Base-by-base conservation (phyloP, 306 rosid genomes). In the Sechiopsis laciniata region DNA sequence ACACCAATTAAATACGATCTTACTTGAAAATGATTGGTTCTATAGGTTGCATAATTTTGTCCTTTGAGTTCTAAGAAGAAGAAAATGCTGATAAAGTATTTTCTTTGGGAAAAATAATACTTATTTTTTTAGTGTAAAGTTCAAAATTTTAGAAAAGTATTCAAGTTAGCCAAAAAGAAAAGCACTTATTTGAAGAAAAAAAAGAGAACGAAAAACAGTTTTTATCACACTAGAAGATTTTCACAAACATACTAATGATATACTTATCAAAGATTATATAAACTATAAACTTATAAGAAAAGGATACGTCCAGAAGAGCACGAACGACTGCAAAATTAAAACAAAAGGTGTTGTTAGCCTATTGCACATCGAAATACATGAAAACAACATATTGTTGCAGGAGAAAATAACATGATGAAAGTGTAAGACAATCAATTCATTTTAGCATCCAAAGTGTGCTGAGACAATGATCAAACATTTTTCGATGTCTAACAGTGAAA, bases 241-340 rank as follows among this genome's bases (percentile, higher is more conserved):
- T 48, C 7, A 16, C 55, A 24, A 63, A 60, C 4, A 70, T 17
- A 15, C 46, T 10, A 57, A 26, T 24, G 40, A 19, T 16, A 58
- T 6, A 15, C 15, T 32, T 32, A 2, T 29, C 26, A 63, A 8
- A 13, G 1, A 24, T 24, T 57, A 56, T 46, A 29, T 37, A 71
- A 60, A 21, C 29, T 9, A 72, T 7, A 16, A 63, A 73, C 20
- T 35, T 29, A 65, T 45, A n/a, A n/a, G 53, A 40, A 75, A 83
- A 91, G 97, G 96, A 91, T 91, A 91, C 97, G 97, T 89, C 97
- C 97, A 92, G 79, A 92, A 92, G 77, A 92, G 88, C 96, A 92
- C 97, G 61, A 92, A 92, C 61, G 97, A 92, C 97, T 91, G 97
- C 97, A 89, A 52, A 72, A 79, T 13, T 21, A 59, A 17, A 52